phyloP scores from a whole-genome alignment of 148 eudicot genomes.

The Rheum nobile region DNA sequence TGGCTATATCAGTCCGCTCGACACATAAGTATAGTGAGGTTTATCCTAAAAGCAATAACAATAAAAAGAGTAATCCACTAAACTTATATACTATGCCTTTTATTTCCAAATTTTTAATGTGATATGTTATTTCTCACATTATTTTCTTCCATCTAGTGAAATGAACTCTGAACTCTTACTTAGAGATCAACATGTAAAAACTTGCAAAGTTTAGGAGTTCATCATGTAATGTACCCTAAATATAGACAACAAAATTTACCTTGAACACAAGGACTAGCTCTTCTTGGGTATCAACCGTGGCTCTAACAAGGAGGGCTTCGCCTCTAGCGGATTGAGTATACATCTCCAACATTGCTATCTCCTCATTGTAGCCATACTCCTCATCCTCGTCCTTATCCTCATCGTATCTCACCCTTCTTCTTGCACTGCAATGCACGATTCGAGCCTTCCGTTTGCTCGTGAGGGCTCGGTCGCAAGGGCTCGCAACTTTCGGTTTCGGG shows the following conservation, averaged over 20 bases:
- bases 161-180: too few relatives aligned
- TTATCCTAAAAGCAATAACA: too few relatives aligned
- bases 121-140: too few relatives aligned
- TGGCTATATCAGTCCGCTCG: too few relatives aligned
- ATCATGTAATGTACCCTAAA: background rate
- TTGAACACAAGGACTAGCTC: constrained; percentile 58
- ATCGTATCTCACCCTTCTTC: constrained; percentile 41
- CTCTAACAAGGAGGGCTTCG: constrained; percentile 60
- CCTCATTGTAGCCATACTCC: constrained; percentile 44
- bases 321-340: constrained; percentile 44
- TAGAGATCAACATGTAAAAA: background rate
- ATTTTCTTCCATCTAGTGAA: too few relatives aligned
- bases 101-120: too few relatives aligned
- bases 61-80: too few relatives aligned
- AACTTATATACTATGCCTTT: too few relatives aligned
- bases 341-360: constrained; percentile 48
- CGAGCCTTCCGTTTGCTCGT: background rate
- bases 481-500: too few relatives aligned
- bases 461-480: background rate
- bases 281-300: constrained; percentile 45
- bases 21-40: too few relatives aligned
- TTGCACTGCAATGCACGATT: constrained; percentile 4
- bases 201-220: background rate
- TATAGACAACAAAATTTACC: constrained; percentile 15
- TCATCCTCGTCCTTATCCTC: constrained; percentile 22